Base-by-base conservation (phyloP, 1,139 yeast genomes). In the Diutina pseudorugosa region DNA sequence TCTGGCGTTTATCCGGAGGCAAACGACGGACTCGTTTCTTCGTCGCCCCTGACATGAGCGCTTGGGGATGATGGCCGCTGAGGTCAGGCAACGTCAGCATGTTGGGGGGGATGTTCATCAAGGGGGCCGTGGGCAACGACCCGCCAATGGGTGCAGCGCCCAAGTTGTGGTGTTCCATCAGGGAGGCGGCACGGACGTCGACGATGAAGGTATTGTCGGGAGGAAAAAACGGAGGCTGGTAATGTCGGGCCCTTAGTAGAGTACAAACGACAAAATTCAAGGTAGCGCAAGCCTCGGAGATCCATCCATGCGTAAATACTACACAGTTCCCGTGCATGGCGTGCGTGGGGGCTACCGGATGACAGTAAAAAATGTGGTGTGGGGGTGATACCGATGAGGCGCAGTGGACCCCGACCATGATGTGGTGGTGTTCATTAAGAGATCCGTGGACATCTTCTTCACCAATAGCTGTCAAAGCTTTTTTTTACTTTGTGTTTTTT, bases 1-100 rank as follows among this genome's bases (percentile, higher is more conserved):
- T 45, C n/a, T 45, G 49, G 3, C 49, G 49, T 19, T 45, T 45
- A 4, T 27, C 49, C 20, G 49, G 36, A 7, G 49, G 49, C 12
- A 45, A n/a, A 1, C 49, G 49, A n/a, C 49, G 49, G 14, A 45
- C 21, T 20, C 49, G 40, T 45, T 45, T 45, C 40, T 45, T 45
- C 5, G 41, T 12, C 3, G n/a, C 30, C 8, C 18, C 5, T 7
- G 20, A 1, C 14, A 14, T 19, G 11, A 41, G 16, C 4, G 45
- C 4, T 2, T 42, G 45, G 11, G 45, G 27, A 14, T 42, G 20
- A n/a, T 25, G 30, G 33, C 47, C 30, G n/a, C 36, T 30, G 25
- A 43, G 25, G 30, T 20, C 12, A 4, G 47, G 47, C 18, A 43
- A 25, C 30, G 23, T 43, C 47, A 43, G 47, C 47, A 43, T 43